These are phyloP conservation scores for Yamadazyma atmosphaerica DNA, from an alignment of 1,139 yeast genomes.

Conservation along the genomic window DNA sequence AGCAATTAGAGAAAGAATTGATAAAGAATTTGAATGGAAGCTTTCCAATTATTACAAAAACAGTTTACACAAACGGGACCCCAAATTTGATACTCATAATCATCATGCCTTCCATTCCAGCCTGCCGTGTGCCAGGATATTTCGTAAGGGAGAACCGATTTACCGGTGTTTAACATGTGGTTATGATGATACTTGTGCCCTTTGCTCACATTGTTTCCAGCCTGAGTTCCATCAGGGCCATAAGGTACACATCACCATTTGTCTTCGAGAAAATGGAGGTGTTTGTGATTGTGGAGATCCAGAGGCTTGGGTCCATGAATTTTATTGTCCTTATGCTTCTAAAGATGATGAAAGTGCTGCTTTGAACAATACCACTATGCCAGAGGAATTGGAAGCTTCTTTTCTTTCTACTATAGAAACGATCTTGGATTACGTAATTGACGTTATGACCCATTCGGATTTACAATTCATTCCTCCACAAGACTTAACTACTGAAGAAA, in stretches of 20 bases:
- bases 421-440: slow-evolving; percentile 72
- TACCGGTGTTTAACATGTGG: slow-evolving; percentile 85
- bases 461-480: slow-evolving; percentile 33
- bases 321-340: slow-evolving; percentile 35
- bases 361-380: slow-evolving; percentile 22
- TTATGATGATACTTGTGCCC: slow-evolving; percentile 80
- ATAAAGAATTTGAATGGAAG: slow-evolving; percentile 38
- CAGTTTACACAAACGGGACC: slow-evolving; percentile 20
- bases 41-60: slow-evolving; percentile 30
- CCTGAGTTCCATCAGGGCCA: slow-evolving; percentile 75
- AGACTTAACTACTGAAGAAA: slow-evolving; percentile 20
- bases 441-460: slow-evolving; percentile 56
- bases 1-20: slow-evolving; percentile 23
- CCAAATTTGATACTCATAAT: slow-evolving; percentile 24
- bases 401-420: slow-evolving; percentile 49
- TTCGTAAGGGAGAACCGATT: slow-evolving; percentile 83
- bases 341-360: slow-evolving; percentile 15
- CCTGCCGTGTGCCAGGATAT: slow-evolving; percentile 75
- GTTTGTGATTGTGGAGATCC: slow-evolving; percentile 73
- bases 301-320: slow-evolving; percentile 52
- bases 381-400: slow-evolving; percentile 33
- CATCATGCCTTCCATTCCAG: slow-evolving; percentile 58
- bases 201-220: slow-evolving; percentile 78
- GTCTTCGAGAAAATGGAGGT: slow-evolving; percentile 84
- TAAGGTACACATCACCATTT: slow-evolving; percentile 68